Conservation (phyloP, 768 basidiomycete genomes). For the Coprinopsis sp. region DNA sequence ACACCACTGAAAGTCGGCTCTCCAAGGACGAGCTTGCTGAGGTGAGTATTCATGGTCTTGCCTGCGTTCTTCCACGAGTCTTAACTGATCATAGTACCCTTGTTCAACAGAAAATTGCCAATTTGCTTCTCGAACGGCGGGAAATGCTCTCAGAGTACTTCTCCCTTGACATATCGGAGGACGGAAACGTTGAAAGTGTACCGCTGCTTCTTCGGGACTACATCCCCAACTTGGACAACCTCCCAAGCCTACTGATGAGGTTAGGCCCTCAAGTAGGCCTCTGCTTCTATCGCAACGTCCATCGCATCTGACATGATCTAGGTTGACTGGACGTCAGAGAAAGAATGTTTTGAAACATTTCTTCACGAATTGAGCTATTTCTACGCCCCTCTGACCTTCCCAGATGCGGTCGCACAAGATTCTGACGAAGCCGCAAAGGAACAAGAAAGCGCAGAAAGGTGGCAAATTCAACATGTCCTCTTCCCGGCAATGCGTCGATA, state of each 20-base stretch:
- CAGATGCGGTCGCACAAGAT: conserved; percentile 10
- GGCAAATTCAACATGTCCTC: conserved; percentile 88
- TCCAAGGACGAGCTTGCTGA: conserved; percentile 63
- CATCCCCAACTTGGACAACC: conserved; percentile 84
- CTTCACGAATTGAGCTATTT: conserved; percentile 89
- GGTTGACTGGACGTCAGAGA: conserved; percentile 88
- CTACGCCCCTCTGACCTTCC: conserved; percentile 66
- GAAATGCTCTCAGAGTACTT: conserved; percentile 95
- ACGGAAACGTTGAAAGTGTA: conserved; percentile 67
- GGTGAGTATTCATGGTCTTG: conserved; percentile 33
- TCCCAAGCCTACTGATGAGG: conserved; percentile 87
- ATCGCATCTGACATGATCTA: conserved; percentile 24
- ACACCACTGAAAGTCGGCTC: conserved; percentile 48
- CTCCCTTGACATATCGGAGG: conserved; percentile 60
- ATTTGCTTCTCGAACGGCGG: conserved; percentile 53
- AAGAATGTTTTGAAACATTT: conserved; percentile 81
- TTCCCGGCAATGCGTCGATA: conserved; percentile 85
- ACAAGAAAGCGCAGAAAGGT: conserved; percentile 58
- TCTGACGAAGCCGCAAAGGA: conserved; percentile 27
- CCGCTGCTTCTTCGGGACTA: conserved; percentile 85
- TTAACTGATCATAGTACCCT: not conserved
- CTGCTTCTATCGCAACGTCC: not conserved
- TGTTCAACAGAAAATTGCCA: conserved; percentile 50
- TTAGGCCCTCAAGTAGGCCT: conserved; percentile 78
- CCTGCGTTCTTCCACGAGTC: not conserved